phyloP scores from a whole-genome alignment of 1,139 yeast genomes.

The Blastobotrys malaysiensis region DNA sequence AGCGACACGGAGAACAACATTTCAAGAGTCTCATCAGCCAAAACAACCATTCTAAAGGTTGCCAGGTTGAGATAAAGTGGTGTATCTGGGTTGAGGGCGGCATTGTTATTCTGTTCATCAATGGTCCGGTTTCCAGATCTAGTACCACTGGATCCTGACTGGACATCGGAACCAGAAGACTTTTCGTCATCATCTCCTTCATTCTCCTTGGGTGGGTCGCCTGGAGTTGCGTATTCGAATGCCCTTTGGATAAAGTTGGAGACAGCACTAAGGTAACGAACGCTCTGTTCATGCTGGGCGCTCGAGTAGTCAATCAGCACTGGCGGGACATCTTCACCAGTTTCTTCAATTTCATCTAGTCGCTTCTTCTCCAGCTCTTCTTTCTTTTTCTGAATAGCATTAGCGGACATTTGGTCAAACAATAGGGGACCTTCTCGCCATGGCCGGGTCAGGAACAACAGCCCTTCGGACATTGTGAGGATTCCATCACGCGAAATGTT shows the following conservation, averaged over 20 bases:
- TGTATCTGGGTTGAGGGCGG: slow-evolving; percentile 72
- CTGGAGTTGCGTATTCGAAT: slow-evolving; percentile 84
- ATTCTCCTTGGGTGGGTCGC: slow-evolving; percentile 34
- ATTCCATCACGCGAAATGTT: slow-evolving; percentile 74
- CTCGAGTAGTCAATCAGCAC: slow-evolving; percentile 34
- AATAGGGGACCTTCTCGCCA: slow-evolving; percentile 34
- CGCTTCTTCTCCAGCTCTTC: slow-evolving; percentile 1
- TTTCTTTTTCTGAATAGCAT: slow-evolving; percentile 16
- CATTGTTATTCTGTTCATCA: slow-evolving; percentile 26
- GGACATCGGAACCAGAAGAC: slow-evolving; percentile 29
- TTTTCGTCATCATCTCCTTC: not conserved
- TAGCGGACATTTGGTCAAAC: slow-evolving; percentile 22
- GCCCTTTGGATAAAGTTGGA: slow-evolving; percentile 82
- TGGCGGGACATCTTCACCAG: slow-evolving; percentile 8
- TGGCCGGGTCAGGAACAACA: slow-evolving; percentile 75
- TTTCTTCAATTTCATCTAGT: slow-evolving; percentile 9
- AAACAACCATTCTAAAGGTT: slow-evolving; percentile 88
- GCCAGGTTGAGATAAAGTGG: slow-evolving; percentile 77
- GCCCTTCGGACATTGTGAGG: slow-evolving; percentile 78
- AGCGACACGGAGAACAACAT: slow-evolving; percentile 67
- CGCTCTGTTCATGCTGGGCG: slow-evolving; percentile 66
- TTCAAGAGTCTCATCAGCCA: slow-evolving; percentile 93
- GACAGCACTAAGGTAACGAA: slow-evolving; percentile 80
- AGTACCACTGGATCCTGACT: slow-evolving; percentile 30
- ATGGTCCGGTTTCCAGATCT: slow-evolving; percentile 9